Base-by-base conservation (phyloP, 345 rosid species). In the Iberis pinnata region DNA sequence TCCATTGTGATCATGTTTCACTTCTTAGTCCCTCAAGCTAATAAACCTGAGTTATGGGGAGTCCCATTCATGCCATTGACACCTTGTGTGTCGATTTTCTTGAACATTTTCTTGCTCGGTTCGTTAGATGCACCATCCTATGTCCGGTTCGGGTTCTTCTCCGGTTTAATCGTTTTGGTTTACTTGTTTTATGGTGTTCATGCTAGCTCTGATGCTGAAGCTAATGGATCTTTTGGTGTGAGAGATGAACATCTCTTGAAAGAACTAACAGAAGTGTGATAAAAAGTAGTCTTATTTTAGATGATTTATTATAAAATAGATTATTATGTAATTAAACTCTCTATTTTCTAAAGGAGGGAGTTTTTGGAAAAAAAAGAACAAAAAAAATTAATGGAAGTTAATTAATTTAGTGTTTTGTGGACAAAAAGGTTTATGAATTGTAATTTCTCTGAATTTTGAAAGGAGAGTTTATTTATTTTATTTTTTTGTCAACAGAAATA, bases 31-130 rank as follows among this genome's bases (percentile, higher is more conserved):
- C 89, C 82, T 7, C 95, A 84, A 37, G 88, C 71, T 4, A 63
- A 76, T 33, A 79, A 71, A 38, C 98, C 98, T 0, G 89, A 87
- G 66, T 73, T 90, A 29, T 90, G 98, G 98, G 87, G 89, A 2
- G 84, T 87, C 37, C 95, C 98, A 0, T 65, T 82, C 44, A 90
- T 90, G 98, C 98, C 98, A 1, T 82, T 86, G 95, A 74, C 82
- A 22, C 98, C 98, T 0, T 79, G 86, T 20, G 58, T 70, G 9
- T 90, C 98, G 9, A 82, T 90, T 65, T 90, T 80, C 65, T 58
- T 87, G 72, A 82, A 87, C 72, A 76, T 90, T 13, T 90, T 90
- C 62, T 63, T 90, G 54, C 55, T 90, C 19, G 98, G 96, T 41
- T 73, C 84, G 41, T 76, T 87, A 8, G 86, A 74, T 15, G 82